Percentiles rank a stretch among this genome's conserved stretches.
Conservation (phyloP, 768 basidiomycete species). For the Leccinum obscurum region DNA sequence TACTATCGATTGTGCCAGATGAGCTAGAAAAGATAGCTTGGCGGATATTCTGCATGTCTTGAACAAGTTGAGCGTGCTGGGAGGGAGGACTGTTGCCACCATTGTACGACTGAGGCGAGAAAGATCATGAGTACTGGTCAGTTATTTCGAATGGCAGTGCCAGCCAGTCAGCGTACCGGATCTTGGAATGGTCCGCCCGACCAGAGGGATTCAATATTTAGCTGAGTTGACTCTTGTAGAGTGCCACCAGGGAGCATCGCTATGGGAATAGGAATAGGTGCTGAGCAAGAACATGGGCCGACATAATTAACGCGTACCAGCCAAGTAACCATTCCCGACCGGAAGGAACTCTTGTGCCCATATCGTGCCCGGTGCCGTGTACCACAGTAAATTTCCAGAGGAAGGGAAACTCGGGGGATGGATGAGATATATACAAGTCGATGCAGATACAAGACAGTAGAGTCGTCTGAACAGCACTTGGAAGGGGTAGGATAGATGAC, state of each 20-base stretch:
- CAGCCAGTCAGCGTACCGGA: conserved; percentile 40
- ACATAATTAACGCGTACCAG: conserved; percentile 39
- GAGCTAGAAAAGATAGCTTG: conserved; percentile 57
- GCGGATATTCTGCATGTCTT: conserved; percentile 53
- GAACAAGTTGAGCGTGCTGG: conserved; percentile 44
- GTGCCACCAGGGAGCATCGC: conserved; percentile 70
- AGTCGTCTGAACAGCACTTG: conserved; percentile 21
- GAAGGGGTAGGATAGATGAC: conserved; percentile 19
- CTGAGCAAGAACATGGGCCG: neutral
- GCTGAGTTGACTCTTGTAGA: conserved; percentile 55
- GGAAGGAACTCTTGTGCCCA: conserved; percentile 69
- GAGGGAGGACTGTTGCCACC: conserved; percentile 63
- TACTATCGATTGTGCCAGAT: conserved; percentile 60
- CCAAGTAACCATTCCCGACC: conserved; percentile 73
- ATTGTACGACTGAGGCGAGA: conserved; percentile 49
- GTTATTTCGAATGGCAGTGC: neutral
- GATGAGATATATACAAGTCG: conserved; percentile 21
- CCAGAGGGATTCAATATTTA: conserved; percentile 80
- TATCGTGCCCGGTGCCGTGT: conserved; percentile 46
- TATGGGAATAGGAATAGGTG: conserved; percentile 21
- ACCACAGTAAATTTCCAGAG: conserved; percentile 80
- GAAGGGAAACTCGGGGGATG: conserved; percentile 53
- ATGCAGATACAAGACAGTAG: conserved; percentile 20
- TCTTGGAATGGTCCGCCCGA: conserved; percentile 71
- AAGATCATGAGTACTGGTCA: neutral